Percentiles rank a stretch among this genome's conserved stretches.
Evolutionary conservation across 2,329 filamentous ascomycete genomes (phyloP).

Genomic region (Thyridium curvatum): DNA sequence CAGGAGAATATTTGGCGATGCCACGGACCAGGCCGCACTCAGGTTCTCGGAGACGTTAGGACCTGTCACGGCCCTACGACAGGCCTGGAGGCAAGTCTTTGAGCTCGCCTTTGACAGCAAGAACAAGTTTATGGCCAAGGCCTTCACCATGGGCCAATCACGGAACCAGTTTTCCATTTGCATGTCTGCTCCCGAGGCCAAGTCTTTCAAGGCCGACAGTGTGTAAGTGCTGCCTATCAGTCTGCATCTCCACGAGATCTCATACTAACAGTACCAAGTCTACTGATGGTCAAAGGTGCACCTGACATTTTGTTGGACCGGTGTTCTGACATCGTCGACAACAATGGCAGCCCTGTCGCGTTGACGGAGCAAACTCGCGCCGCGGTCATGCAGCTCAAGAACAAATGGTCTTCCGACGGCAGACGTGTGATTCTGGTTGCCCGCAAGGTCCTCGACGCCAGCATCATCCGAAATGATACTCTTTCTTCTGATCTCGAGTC

Average conservation of each 20-base stretch:
- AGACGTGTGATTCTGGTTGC: conserved; percentile 63
- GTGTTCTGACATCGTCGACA: conserved; percentile 50
- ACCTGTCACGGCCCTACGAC: conserved; percentile 51
- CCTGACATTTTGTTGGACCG: conserved; percentile 65
- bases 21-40: conserved; percentile 69
- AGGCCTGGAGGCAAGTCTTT: conserved; percentile 59
- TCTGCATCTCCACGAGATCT: no score
- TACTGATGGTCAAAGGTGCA: conserved; percentile 73
- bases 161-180: no score
- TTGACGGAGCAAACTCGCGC: conserved; percentile 39
- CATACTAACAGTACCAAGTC: conserved; percentile 21
- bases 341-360: conserved; percentile 44
- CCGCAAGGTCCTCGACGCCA: conserved; percentile 46
- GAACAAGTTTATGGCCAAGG: conserved; percentile 72
- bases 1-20: conserved; percentile 65
- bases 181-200: no score
- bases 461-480: conserved; percentile 31
- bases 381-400: conserved; percentile 53
- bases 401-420: conserved; percentile 62
- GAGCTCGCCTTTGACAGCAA: conserved; percentile 74
- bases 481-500: conserved; percentile 51
- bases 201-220: conserved; percentile 22
- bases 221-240: no score
- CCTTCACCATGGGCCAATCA: conserved; percentile 29
- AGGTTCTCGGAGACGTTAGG: conserved; percentile 63